Conservation (phyloP, 768 basidiomycete genomes). For the Suillus subalutaceus region DNA sequence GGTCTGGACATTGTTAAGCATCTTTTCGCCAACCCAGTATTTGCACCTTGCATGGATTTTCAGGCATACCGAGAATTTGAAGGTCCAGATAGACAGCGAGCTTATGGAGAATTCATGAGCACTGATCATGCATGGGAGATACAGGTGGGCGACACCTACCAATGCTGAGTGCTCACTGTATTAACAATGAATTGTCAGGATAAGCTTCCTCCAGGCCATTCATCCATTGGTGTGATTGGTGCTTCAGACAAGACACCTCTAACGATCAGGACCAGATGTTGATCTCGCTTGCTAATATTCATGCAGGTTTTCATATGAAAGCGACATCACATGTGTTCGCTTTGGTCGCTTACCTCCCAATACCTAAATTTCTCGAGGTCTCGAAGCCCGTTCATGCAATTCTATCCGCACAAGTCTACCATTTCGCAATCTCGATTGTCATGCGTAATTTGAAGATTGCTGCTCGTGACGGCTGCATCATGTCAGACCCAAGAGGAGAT, state of each 20-base stretch:
- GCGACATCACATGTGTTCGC: conserved; percentile 33
- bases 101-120: background rate
- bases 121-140: background rate
- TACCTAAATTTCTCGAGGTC: conserved; percentile 29
- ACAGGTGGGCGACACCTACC: background rate
- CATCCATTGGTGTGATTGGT: conserved; percentile 20
- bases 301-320: conserved; percentile 32
- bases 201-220: background rate
- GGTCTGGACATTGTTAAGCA: too few species aligned
- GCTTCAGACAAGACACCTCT: conserved; percentile 40
- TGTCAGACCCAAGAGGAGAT: conserved; percentile 29
- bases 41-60: too few species aligned
- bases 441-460: conserved; percentile 32
- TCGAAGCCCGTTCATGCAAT: conserved; percentile 27
- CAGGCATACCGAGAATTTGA: too few species aligned
- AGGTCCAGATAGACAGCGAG: background rate
- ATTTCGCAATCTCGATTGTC: conserved; percentile 34
- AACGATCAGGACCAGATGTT: conserved; percentile 34
- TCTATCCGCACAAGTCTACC: conserved; percentile 31
- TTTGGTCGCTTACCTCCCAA: conserved; percentile 33
- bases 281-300: conserved; percentile 36
- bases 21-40: too few species aligned
- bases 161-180: background rate
- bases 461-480: conserved; percentile 25
- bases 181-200: background rate